Percentiles rank a stretch among this genome's conserved stretches.
Conservation (phyloP, 2,329 filamentous ascomycete genomes). For the Xylariaceae sp. region DNA sequence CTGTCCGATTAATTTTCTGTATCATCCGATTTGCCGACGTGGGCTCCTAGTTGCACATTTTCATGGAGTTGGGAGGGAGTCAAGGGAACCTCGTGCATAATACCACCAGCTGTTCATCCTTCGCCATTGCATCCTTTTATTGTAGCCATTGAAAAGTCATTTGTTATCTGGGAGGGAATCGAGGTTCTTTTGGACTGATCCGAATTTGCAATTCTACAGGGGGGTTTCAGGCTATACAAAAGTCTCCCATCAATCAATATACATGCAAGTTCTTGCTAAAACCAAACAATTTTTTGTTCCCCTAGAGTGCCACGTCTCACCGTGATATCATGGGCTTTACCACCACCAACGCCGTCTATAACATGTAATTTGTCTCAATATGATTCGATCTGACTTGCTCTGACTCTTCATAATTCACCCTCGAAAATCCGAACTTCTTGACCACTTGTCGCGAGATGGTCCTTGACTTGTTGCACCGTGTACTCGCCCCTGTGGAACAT, state of each 20-base stretch:
- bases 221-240: slow-evolving; percentile 2
- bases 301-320: slow-evolving; percentile 2
- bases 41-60: background rate
- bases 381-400: background rate
- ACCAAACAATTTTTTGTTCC: background rate
- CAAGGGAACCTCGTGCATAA: slow-evolving; percentile 3
- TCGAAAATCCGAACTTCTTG: slow-evolving; percentile 79
- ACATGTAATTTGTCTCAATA: slow-evolving; percentile 5
- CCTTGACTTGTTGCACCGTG: slow-evolving; percentile 90
- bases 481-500: slow-evolving; percentile 98
- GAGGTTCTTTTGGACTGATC: slow-evolving; percentile 11
- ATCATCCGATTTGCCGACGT: background rate
- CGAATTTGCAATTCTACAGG: slow-evolving; percentile 10
- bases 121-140: slow-evolving; percentile 5
- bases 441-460: slow-evolving; percentile 65
- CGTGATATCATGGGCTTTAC: background rate
- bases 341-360: slow-evolving; percentile 23
- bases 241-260: slow-evolving; percentile 13
- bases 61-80: slow-evolving; percentile 10
- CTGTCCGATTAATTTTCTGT: background rate
- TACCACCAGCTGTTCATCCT: slow-evolving; percentile 1
- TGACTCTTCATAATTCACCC: slow-evolving; percentile 37
- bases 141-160: slow-evolving; percentile 9
- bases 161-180: background rate
- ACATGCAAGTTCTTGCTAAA: slow-evolving; percentile 12